A percentile compares a stretch with the other conserved stretches of the same genome.
phyloP scores from a whole-genome alignment of 2,329 filamentous ascomycete species.

The Calonectria multiphialidica region DNA sequence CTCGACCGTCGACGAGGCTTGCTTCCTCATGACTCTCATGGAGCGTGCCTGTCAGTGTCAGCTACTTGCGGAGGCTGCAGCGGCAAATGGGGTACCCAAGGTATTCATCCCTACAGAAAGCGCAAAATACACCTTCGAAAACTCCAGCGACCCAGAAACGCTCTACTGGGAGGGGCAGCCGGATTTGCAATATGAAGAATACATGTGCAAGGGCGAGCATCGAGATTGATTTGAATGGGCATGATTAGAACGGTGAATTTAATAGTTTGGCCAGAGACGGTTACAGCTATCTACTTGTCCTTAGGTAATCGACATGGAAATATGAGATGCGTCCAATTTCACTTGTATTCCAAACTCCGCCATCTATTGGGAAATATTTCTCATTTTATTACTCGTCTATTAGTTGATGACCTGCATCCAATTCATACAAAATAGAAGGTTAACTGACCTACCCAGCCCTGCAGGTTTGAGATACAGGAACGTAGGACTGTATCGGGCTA shows the following conservation, averaged over 20 bases:
- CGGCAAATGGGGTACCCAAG: constrained; percentile 17
- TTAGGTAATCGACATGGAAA: too few species aligned
- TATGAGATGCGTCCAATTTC: too few species aligned
- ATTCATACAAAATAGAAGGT: too few species aligned
- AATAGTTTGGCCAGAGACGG: too few species aligned
- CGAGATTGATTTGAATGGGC: background rate
- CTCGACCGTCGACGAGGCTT: constrained; percentile 19
- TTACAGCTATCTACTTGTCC: too few species aligned
- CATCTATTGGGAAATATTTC: too few species aligned
- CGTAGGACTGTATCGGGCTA: too few species aligned
- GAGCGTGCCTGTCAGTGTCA: constrained; percentile 18
- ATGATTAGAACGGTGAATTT: background rate
- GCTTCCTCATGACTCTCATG: constrained; percentile 15
- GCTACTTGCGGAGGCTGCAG: constrained; percentile 21
- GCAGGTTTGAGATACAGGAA: too few species aligned
- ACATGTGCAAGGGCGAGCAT: background rate
- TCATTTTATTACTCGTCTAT: too few species aligned
- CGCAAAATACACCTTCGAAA: background rate
- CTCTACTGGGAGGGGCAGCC: background rate
- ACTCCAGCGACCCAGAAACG: background rate
- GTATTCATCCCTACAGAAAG: background rate
- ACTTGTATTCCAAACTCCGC: too few species aligned
- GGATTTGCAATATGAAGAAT: background rate
- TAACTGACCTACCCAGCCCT: too few species aligned
- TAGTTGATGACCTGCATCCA: too few species aligned